Evolutionary conservation across 163 green algal species (phyloP), one percentile per base, ranked within the genome.

Genomic region (Scenedesmus sp.): DNA sequence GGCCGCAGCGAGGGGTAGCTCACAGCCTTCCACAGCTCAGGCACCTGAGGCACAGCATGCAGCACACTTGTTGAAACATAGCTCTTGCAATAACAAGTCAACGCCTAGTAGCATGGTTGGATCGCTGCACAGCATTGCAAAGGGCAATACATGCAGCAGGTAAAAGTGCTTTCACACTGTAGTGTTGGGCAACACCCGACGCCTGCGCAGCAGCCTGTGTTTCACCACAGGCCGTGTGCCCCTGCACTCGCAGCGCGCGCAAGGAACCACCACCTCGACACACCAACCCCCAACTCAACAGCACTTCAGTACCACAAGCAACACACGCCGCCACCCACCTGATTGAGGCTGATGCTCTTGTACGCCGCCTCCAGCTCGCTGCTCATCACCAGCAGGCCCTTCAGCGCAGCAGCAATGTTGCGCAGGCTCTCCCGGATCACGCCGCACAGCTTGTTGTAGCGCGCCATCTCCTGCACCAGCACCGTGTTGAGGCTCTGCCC

Each of bases 401-500:
- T 92, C 9, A 97, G 87, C 6, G 96, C 96, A 64, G 96, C 88
- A 87, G 94, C 73, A 84, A 98, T 97, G 93, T 88, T 94, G 26
- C 90, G 88, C 83, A 98, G 92, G 16, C 93, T 96, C 13, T 95
- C 93, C 13, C 92, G 88, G n/a, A 98, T 95, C 55, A 95, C 93
- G 0, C 83, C 82, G 10, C 94, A 82, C 74, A 98, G 91, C 79
- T 93, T 93, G 92, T 98, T 98, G 94, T 97, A 98, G 62, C 96
- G 95, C 20, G 90, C 89, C 94, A 95, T 94, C 90, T 96, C 96
- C 91, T 97, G 96, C 46, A 91, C 94, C 88, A 97, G 92, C 87
- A 98, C 96, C 15, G 96, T 97, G 94, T 98, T 98, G 92, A 98
- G 95, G 76, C 84, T 95, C 91, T 98, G 94, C 84, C 97, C 95